Conservation (phyloP, 2,329 filamentous ascomycete genomes). For the Trichoderma sp. region DNA sequence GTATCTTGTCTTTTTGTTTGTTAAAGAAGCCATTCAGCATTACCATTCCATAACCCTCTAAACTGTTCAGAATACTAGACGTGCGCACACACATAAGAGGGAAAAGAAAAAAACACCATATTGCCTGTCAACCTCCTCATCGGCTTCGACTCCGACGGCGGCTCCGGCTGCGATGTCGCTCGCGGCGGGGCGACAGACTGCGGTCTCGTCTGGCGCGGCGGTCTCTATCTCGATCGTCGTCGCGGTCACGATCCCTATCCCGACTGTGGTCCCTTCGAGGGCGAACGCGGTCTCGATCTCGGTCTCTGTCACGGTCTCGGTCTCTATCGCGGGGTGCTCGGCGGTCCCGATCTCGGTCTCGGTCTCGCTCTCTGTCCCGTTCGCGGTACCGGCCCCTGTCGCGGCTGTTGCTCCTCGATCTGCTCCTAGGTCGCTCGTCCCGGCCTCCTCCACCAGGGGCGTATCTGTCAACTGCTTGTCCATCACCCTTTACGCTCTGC, state of each 20-base stretch:
- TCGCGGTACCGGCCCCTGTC: conserved; percentile 45
- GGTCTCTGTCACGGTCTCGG: conserved; percentile 41
- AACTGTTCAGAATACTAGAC: not conserved
- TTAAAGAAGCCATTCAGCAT: not conserved
- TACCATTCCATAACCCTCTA: not conserved
- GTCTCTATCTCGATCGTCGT: conserved; percentile 42
- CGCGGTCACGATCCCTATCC: conserved; percentile 42
- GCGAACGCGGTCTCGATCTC: conserved; percentile 45
- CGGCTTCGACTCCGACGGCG: conserved; percentile 45
- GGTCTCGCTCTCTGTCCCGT: conserved; percentile 38
- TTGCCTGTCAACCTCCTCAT: too few relatives aligned
- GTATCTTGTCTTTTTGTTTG: conserved; percentile 2
- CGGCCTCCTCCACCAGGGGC: conserved; percentile 48
- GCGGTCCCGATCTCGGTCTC: conserved; percentile 42
- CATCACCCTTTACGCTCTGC: conserved; percentile 29
- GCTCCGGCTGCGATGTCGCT: conserved; percentile 44
- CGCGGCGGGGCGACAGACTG: conserved; percentile 43
- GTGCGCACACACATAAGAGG: not conserved
- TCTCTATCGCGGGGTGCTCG: conserved; percentile 27
- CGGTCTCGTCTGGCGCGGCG: conserved; percentile 36
- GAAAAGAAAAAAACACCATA: not conserved
- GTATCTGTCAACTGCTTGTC: conserved; percentile 49
- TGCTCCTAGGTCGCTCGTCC: conserved; percentile 44
- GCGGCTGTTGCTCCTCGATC: conserved; percentile 42
- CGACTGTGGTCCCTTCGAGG: conserved; percentile 37